Evolutionary conservation across 176 grass and related monocot species (phyloP).

Genomic region (Musa acuminata): DNA sequence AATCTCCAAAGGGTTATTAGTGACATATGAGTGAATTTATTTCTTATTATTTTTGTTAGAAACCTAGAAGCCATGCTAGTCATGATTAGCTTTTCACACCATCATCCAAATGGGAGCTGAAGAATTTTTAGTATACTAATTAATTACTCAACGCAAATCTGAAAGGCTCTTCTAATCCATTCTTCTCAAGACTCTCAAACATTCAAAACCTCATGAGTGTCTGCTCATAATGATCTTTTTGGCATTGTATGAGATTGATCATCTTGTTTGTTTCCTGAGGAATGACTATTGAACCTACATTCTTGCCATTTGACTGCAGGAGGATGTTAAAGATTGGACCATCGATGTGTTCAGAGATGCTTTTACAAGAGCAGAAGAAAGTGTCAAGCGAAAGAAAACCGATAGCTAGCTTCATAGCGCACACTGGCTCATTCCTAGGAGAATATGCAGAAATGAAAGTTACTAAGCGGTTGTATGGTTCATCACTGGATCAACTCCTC

Average conservation of each 20-base stretch:
- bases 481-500: too few species aligned
- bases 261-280: background rate
- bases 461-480: background rate
- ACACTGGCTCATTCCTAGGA: too few species aligned
- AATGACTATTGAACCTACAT: background rate
- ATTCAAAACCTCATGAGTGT: background rate
- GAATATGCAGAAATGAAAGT: too few species aligned
- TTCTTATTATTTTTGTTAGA: too few species aligned
- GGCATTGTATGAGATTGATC: background rate
- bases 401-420: background rate
- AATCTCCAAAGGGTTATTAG: background rate
- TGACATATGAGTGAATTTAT: too few species aligned
- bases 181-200: background rate
- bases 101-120: background rate
- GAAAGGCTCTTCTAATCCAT: background rate
- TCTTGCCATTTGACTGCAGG: conserved; percentile 33
- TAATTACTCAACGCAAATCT: background rate
- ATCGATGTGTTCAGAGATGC: conserved; percentile 61
- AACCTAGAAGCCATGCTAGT: too few species aligned
- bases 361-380: conserved; percentile 72
- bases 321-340: conserved; percentile 74
- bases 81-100: too few species aligned
- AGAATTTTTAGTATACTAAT: background rate
- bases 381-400: conserved; percentile 50
- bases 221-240: background rate